These are phyloP conservation scores for Trifolium subterraneum DNA, from an alignment of 306 rosid genomes.

Conservation along the genomic window DNA sequence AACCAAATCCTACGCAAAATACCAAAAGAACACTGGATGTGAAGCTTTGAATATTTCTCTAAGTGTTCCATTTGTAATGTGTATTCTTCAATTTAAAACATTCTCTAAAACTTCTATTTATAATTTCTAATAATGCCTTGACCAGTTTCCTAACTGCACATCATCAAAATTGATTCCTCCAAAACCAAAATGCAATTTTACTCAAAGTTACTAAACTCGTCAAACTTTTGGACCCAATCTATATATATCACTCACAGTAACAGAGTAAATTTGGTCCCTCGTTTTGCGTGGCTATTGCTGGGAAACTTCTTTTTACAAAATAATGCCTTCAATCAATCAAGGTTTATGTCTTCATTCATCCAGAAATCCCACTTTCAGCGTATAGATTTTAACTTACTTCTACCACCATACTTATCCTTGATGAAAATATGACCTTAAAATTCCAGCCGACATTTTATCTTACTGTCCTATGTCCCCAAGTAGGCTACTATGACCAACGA, in stretches of 20 bases:
- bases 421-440: constrained; percentile 5
- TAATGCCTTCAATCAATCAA: no score
- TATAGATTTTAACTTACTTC: no score
- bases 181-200: neutral
- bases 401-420: no score
- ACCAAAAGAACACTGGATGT: neutral
- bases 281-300: no score
- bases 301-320: no score
- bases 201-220: constrained; percentile 3
- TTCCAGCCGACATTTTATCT: neutral
- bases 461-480: neutral
- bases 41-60: constrained; percentile 17
- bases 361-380: no score
- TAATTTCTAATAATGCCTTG: neutral
- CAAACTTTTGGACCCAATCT: no score
- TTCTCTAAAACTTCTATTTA: neutral
- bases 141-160: constrained; percentile 1
- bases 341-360: no score
- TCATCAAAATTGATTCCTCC: constrained; percentile 27
- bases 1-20: constrained; percentile 29
- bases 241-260: no score
- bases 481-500: constrained; percentile 21
- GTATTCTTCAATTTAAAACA: constrained; percentile 17
- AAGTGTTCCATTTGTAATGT: neutral
- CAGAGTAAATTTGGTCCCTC: no score